Conservation (phyloP, 192 early-diverging fungal genomes). For the Entrophospora sp. region DNA sequence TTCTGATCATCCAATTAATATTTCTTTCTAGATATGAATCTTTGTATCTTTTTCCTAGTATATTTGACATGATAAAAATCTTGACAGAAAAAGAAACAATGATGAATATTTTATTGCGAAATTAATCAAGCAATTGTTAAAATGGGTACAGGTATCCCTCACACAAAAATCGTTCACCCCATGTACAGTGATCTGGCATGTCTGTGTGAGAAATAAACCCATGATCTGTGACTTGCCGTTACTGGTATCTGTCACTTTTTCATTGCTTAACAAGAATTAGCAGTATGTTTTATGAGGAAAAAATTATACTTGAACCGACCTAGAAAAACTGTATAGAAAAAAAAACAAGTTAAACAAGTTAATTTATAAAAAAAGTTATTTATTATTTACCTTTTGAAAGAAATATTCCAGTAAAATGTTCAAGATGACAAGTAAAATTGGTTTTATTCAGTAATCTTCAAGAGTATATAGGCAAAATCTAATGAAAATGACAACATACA, state of each 20-base stretch:
- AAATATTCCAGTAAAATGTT: neutral
- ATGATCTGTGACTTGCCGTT: constrained; percentile 6
- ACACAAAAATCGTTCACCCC: constrained; percentile 10
- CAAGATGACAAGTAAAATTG: too few relatives aligned
- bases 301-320: constrained; percentile 6
- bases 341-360: neutral
- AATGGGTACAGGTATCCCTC: neutral
- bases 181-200: too few relatives aligned
- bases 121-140: constrained; percentile 7
- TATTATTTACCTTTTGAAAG: neutral
- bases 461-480: neutral
- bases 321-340: neutral
- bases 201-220: neutral
- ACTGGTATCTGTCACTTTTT: constrained; percentile 13
- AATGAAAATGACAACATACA: neutral
- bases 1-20: constrained; percentile 11
- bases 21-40: constrained; percentile 1
- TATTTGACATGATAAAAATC: constrained; percentile 12
- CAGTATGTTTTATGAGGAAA: constrained; percentile 2
- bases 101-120: neutral
- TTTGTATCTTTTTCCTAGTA: constrained; percentile 1
- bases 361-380: neutral
- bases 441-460: too few relatives aligned
- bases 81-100: constrained; percentile 1
- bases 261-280: constrained; percentile 12